Percentiles rank a stretch among this genome's conserved stretches.
These are phyloP conservation scores for Volvox africanus DNA, from an alignment of 139 green algal genomes.

Conservation along the genomic window DNA sequence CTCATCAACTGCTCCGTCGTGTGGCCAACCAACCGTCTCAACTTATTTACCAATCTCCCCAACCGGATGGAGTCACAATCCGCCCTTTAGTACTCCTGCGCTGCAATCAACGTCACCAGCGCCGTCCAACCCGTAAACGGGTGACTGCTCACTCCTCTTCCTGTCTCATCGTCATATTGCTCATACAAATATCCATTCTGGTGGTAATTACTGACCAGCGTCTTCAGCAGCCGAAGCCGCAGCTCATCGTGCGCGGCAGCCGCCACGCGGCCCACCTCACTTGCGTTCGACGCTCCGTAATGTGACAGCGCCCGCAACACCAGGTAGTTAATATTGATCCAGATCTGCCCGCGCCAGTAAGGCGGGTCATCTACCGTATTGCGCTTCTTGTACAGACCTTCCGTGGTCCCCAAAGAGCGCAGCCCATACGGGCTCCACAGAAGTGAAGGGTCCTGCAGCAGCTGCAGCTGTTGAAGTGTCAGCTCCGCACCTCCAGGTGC, in stretches of 20 bases:
- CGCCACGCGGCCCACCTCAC: conserved; percentile 48
- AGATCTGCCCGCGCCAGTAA: conserved; percentile 94
- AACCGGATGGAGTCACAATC: no score
- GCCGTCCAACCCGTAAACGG: conserved; percentile 97
- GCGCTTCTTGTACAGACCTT: conserved; percentile 78
- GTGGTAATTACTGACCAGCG: conserved; percentile 81
- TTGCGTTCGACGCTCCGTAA: conserved; percentile 48
- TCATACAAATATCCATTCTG: conserved; percentile 89
- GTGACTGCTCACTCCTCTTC: conserved; percentile 84
- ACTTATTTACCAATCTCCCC: no score
- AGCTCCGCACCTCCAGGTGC: background rate
- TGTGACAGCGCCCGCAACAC: conserved; percentile 71
- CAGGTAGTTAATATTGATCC: conserved; percentile 97
- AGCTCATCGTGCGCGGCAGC: conserved; percentile 66
- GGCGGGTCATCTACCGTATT: conserved; percentile 95
- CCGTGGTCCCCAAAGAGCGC: conserved; percentile 66
- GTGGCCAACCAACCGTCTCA: no score
- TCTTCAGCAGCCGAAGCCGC: conserved; percentile 73
- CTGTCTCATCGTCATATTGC: conserved; percentile 87
- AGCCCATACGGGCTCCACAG: conserved; percentile 90
- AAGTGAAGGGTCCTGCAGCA: conserved; percentile 68
- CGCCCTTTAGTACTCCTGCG: conserved; percentile 54
- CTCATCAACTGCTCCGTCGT: no score
- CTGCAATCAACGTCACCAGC: conserved; percentile 85
- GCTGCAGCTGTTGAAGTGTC: conserved; percentile 63